Evolutionary conservation across 176 grass and related monocot species (phyloP).

Genomic region (Puccinellia tenuiflora): DNA sequence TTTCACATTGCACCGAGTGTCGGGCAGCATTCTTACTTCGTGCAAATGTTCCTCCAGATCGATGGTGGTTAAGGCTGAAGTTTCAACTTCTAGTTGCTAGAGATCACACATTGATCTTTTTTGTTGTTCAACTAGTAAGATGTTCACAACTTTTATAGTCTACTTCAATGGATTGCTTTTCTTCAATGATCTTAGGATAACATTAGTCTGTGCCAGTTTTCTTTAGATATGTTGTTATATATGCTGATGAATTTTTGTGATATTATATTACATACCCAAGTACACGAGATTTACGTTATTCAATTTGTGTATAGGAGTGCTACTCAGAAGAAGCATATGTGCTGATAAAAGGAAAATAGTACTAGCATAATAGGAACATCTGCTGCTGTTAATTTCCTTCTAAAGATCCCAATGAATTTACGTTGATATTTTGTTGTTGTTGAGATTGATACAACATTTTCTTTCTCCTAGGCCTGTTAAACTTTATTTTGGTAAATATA

Average conservation of each 20-base stretch:
- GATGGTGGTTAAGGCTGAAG: slow-evolving; percentile 89
- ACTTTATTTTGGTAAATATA: neutral
- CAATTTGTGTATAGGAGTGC: neutral
- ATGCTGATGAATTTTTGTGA: neutral
- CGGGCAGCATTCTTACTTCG: slow-evolving; percentile 78
- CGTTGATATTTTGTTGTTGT: neutral
- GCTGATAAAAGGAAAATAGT: neutral
- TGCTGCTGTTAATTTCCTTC: neutral
- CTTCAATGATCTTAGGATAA: neutral
- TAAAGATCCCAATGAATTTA: neutral
- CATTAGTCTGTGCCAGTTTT: neutral
- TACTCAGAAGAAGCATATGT: neutral
- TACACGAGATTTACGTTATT: neutral
- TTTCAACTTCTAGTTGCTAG: slow-evolving; percentile 87
- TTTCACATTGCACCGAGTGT: slow-evolving; percentile 98
- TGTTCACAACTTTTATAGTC: slow-evolving; percentile 15
- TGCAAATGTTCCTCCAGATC: slow-evolving; percentile 91
- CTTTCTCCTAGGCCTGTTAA: neutral
- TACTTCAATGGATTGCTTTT: neutral
- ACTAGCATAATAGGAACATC: neutral
- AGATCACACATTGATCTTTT: slow-evolving; percentile 92
- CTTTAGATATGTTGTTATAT: neutral
- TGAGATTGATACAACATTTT: neutral
- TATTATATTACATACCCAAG: neutral
- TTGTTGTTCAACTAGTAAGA: slow-evolving; percentile 84